Base-by-base conservation (phyloP, 495 filamentous ascomycete species). In the Xylaria curta region DNA sequence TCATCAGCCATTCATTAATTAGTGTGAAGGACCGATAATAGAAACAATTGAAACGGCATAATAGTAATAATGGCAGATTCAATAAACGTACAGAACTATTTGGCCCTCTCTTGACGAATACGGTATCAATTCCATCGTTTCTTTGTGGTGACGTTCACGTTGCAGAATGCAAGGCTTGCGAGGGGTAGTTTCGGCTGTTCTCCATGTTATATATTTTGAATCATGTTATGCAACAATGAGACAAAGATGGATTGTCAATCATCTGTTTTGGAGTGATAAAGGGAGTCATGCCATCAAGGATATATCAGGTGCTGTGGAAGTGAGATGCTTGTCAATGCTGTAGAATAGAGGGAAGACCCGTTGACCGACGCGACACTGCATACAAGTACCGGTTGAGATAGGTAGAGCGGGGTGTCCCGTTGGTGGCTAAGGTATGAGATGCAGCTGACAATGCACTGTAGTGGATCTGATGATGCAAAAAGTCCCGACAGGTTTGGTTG, bases 61-160 rank as follows among this genome's bases (percentile, higher is more conserved):
- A 19, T 19, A 8, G 6, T 38, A 49, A n/a, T 46, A 46, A 46
- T 13, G 40, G 40, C 3, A 44, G 42, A 13, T 42, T 12, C 9
- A 42, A 42, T 40, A 42, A 64, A 85, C 89, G 78, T 83, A 91
- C 89, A 91, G 82, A 44, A 91, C 88, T 66, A 91, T 86, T 78
- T 90, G 87, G 67, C 87, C 86, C 67, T 90, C 89, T 70, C 85
- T 84, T 42, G 85, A 85, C 53, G 85, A 83, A 73, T 91, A 91
- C n/a, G 88, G 89, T 71, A 91, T 86, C 73, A 91, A 80, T 72
- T 89, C 90, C 89, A 91, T 89, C 70, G 69, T 74, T 15, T 61
- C 53, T 59, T 71, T 17, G 38, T 19, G 6, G n/a, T 26, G 69
- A 42, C 21, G 69, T 51, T 71, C 51, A 60, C 38, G 69, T 60